Percentiles rank a stretch among this genome's conserved stretches.
Conservation (phyloP, 2,329 filamentous ascomycete species). For the Calonectria ilicicola region DNA sequence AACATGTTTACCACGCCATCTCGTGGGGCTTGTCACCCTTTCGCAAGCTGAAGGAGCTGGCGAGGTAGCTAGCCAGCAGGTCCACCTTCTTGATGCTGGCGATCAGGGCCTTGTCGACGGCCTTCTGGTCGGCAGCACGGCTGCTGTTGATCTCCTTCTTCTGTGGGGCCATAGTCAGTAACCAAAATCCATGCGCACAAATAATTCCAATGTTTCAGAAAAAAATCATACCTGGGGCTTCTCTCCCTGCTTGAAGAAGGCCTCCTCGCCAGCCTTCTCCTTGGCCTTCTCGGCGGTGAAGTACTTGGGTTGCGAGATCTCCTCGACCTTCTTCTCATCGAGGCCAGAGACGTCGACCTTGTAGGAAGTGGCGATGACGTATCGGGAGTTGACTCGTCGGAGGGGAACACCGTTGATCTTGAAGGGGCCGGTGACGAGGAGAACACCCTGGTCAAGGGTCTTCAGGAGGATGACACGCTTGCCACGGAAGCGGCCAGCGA, state of each 20-base stretch:
- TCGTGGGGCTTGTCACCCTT: slow-evolving; percentile 99
- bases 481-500: slow-evolving; percentile 99
- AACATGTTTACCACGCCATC: slow-evolving; percentile 92
- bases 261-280: slow-evolving; percentile 97
- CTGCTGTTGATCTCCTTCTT: slow-evolving; percentile 96
- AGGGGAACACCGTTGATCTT: slow-evolving; percentile 99
- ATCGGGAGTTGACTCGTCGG: slow-evolving; percentile 92
- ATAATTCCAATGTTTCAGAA: slow-evolving; percentile 10
- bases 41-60: slow-evolving; percentile 96
- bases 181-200: neutral
- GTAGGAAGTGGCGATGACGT: slow-evolving; percentile 91
- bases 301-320: slow-evolving; percentile 84
- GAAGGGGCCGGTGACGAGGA: slow-evolving; percentile 99
- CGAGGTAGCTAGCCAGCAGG: slow-evolving; percentile 92
- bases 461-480: slow-evolving; percentile 99
- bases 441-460: slow-evolving; percentile 95
- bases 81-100: slow-evolving; percentile 99
- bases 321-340: slow-evolving; percentile 90
- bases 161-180: slow-evolving; percentile 62
- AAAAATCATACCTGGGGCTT: slow-evolving; percentile 86
- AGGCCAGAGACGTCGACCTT: slow-evolving; percentile 87
- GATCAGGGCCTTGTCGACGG: slow-evolving; percentile 95
- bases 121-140: slow-evolving; percentile 97
- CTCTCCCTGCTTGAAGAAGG: slow-evolving; percentile 99
- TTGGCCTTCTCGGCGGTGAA: slow-evolving; percentile 95